A percentile compares a stretch with the other conserved stretches of the same genome.
Evolutionary conservation across 2,329 filamentous ascomycete species (phyloP).

Genomic region (Fusarium sp.): DNA sequence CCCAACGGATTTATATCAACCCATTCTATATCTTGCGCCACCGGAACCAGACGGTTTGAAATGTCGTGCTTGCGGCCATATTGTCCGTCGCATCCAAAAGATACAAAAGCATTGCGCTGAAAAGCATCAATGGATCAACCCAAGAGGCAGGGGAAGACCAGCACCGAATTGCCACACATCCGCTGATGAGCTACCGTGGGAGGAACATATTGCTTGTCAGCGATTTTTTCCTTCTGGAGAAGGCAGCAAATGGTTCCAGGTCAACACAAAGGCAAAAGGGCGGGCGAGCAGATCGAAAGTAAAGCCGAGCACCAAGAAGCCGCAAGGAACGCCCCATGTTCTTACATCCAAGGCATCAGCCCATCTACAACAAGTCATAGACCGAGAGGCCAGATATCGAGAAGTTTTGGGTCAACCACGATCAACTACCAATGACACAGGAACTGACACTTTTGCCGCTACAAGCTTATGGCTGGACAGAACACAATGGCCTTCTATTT

Average conservation of each 20-base stretch:
- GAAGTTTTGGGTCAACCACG: slow-evolving; percentile 1
- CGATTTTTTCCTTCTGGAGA: slow-evolving; percentile 5
- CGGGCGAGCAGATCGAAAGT: not conserved
- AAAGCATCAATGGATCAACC: slow-evolving; percentile 1
- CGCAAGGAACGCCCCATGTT: not conserved
- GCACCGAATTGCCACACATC: not conserved
- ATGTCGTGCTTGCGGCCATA: not conserved
- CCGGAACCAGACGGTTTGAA: not conserved
- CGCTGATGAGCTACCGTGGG: not conserved
- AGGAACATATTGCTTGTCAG: not conserved
- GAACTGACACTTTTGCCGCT: slow-evolving; percentile 6
- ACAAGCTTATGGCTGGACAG: not conserved
- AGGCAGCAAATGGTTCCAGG: slow-evolving; percentile 1
- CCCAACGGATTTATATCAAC: not conserved
- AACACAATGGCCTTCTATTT: not conserved
- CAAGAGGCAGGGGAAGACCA: slow-evolving; percentile 1
- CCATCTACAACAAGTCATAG: not conserved
- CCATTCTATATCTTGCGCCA: slow-evolving; percentile 1
- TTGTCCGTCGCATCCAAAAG: not conserved
- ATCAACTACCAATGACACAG: not conserved
- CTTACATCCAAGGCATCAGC: not conserved
- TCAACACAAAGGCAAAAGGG: not conserved
- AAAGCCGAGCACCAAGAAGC: not conserved
- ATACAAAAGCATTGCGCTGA: slow-evolving; percentile 1
- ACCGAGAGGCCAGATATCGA: not conserved